Conservation (phyloP, 805 yeast genomes). For the Candida nemodendra region DNA sequence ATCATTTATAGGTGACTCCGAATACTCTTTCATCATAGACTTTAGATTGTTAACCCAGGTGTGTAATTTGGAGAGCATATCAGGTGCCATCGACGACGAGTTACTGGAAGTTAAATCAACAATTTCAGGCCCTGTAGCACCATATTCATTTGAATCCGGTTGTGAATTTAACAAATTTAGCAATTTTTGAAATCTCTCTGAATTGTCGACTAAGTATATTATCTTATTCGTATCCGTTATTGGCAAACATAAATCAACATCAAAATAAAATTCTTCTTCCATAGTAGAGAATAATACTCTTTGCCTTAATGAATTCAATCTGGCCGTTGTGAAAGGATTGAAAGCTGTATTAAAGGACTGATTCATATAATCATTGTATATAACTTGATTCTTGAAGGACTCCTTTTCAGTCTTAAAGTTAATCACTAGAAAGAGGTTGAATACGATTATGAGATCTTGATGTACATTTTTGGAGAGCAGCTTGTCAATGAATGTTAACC, state of each 20-base stretch:
- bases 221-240: slow-evolving; percentile 12
- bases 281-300: slow-evolving; percentile 9
- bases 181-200: slow-evolving; percentile 6
- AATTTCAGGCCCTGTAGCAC: slow-evolving; percentile 3
- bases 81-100: background rate
- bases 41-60: slow-evolving; percentile 12
- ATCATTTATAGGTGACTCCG: slow-evolving; percentile 1
- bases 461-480: slow-evolving; percentile 8
- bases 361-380: slow-evolving; percentile 1
- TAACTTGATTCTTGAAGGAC: background rate
- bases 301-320: slow-evolving; percentile 14
- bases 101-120: slow-evolving; percentile 17
- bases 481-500: slow-evolving; percentile 7
- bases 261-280: slow-evolving; percentile 4
- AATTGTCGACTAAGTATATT: slow-evolving; percentile 10
- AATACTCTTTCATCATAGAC: slow-evolving; percentile 1
- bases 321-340: slow-evolving; percentile 9
- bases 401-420: slow-evolving; percentile 4
- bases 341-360: slow-evolving; percentile 13
- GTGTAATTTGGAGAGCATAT: slow-evolving; percentile 4
- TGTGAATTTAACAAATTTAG: slow-evolving; percentile 3
- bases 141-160: slow-evolving; percentile 1
- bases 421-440: slow-evolving; percentile 18
- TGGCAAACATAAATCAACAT: slow-evolving; percentile 10
- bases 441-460: slow-evolving; percentile 21